These are phyloP conservation scores for Dunaliella primolecta DNA, from an alignment of 139 green algal genomes.

Conservation along the genomic window DNA sequence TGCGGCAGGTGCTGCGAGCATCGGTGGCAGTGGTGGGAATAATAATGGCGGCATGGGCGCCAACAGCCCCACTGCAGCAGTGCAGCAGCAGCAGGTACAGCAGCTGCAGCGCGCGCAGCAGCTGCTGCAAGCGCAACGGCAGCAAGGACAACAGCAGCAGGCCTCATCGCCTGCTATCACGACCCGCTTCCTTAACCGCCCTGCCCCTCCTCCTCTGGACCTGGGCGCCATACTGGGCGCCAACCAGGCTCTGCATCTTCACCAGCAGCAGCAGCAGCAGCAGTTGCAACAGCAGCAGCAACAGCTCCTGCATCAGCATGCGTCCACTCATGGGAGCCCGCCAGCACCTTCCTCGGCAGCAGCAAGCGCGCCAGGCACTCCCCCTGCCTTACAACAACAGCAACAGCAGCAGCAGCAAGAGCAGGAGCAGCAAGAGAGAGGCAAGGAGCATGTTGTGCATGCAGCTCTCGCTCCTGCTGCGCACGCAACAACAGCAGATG, in stretches of 20 bases:
- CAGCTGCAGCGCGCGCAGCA: not conserved
- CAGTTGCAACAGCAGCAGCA: no score
- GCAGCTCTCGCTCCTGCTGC: no score
- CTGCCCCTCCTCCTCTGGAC: not conserved
- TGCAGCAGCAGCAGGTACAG: not conserved
- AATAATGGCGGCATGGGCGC: no score
- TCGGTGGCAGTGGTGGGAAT: not conserved
- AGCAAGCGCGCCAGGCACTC: not conserved
- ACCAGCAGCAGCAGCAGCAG: no score
- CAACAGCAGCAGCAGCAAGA: not conserved
- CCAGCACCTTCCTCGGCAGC: not conserved
- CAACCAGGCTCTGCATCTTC: not conserved
- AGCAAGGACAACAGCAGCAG: not conserved
- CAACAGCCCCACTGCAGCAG: no score
- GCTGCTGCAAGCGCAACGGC: not conserved
- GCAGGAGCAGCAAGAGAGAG: not conserved
- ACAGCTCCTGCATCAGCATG: not conserved
- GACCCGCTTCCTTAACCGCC: not conserved
- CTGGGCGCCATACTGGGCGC: not conserved
- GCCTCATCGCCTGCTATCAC: not conserved
- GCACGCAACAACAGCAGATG: not conserved
- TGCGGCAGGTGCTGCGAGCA: not conserved
- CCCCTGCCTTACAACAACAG: not conserved
- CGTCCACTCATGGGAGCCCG: not conserved
- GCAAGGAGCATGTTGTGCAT: not conserved